Conservation (phyloP, 805 yeast genomes). For the Candida wancherniae region DNA sequence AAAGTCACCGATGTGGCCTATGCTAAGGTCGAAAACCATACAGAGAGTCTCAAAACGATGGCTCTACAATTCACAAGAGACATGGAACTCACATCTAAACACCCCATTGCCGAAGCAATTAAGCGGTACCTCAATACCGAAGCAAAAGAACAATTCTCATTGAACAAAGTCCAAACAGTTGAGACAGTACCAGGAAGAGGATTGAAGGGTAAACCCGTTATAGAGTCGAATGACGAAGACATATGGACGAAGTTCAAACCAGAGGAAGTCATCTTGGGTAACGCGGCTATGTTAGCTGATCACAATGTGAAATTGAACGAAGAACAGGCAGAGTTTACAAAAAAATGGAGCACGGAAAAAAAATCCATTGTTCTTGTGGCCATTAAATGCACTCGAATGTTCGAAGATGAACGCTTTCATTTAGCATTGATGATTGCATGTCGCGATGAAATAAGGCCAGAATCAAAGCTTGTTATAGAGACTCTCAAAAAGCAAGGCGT, state of each 20-base stretch:
- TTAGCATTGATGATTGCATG: constrained; percentile 51
- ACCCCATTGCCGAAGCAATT: constrained; percentile 63
- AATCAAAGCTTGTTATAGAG: constrained; percentile 48
- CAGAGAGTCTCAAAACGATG: constrained; percentile 13
- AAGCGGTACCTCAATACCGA: constrained; percentile 22
- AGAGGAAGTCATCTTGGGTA: constrained; percentile 48
- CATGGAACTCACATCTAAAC: constrained; percentile 60
- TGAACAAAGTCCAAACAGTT: constrained; percentile 41
- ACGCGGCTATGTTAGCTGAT: constrained; percentile 54
- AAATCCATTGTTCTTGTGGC: constrained; percentile 62
- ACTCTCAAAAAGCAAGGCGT: constrained; percentile 37
- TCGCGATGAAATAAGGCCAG: constrained; percentile 57
- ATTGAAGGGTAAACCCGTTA: constrained; percentile 39
- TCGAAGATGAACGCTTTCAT: constrained; percentile 27
- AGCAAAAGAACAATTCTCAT: constrained; percentile 10
- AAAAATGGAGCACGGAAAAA: constrained; percentile 57
- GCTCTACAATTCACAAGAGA: constrained; percentile 51
- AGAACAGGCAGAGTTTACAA: constrained; percentile 31
- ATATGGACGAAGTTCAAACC: constrained; percentile 33
- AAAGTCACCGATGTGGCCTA: constrained; percentile 48
- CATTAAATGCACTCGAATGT: constrained; percentile 25
- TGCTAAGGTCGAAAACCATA: constrained; percentile 15
- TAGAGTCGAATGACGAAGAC: constrained; percentile 17
- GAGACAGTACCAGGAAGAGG: constrained; percentile 61
- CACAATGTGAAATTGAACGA: constrained; percentile 35